Evolutionary conservation across 2,329 filamentous ascomycete species (phyloP), one percentile per base, ranked within the genome.

Genomic region (Davidsoniella virescens): DNA sequence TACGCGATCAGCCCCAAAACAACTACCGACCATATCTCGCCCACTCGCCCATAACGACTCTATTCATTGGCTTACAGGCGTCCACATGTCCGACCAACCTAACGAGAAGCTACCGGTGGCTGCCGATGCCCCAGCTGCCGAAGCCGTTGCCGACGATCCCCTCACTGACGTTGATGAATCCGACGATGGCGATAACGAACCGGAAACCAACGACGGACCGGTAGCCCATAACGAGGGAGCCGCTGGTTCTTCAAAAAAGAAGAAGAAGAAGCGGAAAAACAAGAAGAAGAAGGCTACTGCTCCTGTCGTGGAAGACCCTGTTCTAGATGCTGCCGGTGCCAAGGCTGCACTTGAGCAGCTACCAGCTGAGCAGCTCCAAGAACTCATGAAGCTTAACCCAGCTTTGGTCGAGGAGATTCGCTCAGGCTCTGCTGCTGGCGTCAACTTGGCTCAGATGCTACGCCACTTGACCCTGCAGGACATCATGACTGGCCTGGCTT

Each of bases 331-430:
- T 63, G 66, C 41, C 59, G 63, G 68, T 14, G 60, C 70, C 49
- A 69, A 71, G 57, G 71, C 73, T 57, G 70, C 74, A 46, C 65
- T 79, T 52, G 65, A 68, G 29, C 68, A 67, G 44, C 67, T 81
- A 51, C 73, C 71, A 26, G 67, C 70, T 39, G 66, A 75, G 54
- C 75, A 82, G 60, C 65, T 80, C 54, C 63, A 76, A 54, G 77
- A 86, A 56, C 71, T 92, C 53, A 74, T 85, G 59, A 71, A 74
- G 49, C 77, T 87, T 58, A 80, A 88, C 62, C 82, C 81, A n/a
- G 78, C 77, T 2, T 70, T 88, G 57, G 75, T 80, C 54, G 73
- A 77, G 56, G 78, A 84, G 61, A 57, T 67, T 41, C 59, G 61
- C 26, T 63, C 62, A 17, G 64, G 62, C 18, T 62, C 59, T 55